Base-by-base conservation (phyloP, 345 rosid species). In the Camelina laxa region DNA sequence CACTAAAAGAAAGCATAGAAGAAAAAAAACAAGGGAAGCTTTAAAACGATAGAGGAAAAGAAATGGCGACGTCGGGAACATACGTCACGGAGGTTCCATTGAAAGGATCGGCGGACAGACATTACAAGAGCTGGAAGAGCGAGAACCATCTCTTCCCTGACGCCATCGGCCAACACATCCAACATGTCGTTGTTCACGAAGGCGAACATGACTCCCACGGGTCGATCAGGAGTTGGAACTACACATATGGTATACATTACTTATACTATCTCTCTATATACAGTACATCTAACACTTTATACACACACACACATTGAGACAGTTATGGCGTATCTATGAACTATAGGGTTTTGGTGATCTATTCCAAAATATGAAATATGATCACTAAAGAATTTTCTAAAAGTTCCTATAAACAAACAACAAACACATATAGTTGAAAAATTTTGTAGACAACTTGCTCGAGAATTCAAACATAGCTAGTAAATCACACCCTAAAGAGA, bases 61-160 rank as follows among this genome's bases (percentile, higher is more conserved):
- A 73, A 27, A 73, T 73, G 77, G 77, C 77, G 6, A 73, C 70
- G 17, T 73, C 71, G 22, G 77, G 77, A 73, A 73, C 77, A 31
- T 73, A 73, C 41, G 71, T 65, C 57, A 65, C 70, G 3, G 77
- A 73, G 58, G 71, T 73, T 57, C 65, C 72, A 0, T 16, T 74
- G 60, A 66, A 66, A n/a, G 78, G 78, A 47, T 45, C 78, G 6
- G 72, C 72, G 1, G 78, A 56, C n/a, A 45, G 66, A 35, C 78
- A 74, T 31, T 74, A 74, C 65, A 65, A 66, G 59, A 74, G 65
- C 51, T 74, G 78, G 78, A 66, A 45, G 41, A 66, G 39, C 41
- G 78, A 74, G 66, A 66, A 66, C 49, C 65, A 65, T 74, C 36
- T 66, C 42, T 74, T 74, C 72, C 67, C 78, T 57, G 72, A 74